phyloP scores from a whole-genome alignment of 2,329 filamentous ascomycete genomes.

The Ascochyta pisi region DNA sequence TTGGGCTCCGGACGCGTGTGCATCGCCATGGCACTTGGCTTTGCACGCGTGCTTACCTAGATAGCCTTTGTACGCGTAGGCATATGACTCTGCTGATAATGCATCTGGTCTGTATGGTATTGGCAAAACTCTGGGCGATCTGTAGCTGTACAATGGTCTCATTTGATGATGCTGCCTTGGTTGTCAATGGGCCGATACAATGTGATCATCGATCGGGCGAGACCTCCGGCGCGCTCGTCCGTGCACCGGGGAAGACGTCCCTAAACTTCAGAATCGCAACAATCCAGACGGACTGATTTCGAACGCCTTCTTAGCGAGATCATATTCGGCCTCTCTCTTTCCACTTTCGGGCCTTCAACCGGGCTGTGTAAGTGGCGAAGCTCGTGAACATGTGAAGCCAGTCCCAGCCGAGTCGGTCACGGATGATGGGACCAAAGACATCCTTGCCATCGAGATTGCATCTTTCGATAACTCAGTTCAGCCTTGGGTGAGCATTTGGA shows the following conservation, averaged over 20 bases:
- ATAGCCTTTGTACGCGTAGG: constrained; percentile 1
- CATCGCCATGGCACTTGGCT: constrained; percentile 9
- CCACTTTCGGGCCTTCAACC: constrained; percentile 3
- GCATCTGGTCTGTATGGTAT: neutral
- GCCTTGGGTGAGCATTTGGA: no score
- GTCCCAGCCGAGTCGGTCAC: no score
- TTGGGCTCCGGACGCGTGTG: constrained; percentile 5
- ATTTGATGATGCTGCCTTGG: neutral
- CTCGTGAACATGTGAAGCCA: neutral
- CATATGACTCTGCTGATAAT: neutral
- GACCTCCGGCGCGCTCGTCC: neutral
- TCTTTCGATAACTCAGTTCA: no score
- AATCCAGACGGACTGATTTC: constrained; percentile 3
- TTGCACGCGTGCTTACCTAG: constrained; percentile 3
- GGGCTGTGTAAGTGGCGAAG: constrained; percentile 2
- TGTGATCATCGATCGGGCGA: neutral
- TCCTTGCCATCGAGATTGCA: no score
- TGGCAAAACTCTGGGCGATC: neutral
- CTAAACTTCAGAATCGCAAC: neutral
- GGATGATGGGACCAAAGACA: no score
- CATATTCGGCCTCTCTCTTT: neutral
- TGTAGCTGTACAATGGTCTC: neutral
- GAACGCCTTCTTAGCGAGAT: neutral
- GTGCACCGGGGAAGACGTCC: neutral
- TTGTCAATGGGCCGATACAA: neutral